phyloP scores from a whole-genome alignment of 2,329 filamentous ascomycete genomes.

The Didymellaceae sp. region DNA sequence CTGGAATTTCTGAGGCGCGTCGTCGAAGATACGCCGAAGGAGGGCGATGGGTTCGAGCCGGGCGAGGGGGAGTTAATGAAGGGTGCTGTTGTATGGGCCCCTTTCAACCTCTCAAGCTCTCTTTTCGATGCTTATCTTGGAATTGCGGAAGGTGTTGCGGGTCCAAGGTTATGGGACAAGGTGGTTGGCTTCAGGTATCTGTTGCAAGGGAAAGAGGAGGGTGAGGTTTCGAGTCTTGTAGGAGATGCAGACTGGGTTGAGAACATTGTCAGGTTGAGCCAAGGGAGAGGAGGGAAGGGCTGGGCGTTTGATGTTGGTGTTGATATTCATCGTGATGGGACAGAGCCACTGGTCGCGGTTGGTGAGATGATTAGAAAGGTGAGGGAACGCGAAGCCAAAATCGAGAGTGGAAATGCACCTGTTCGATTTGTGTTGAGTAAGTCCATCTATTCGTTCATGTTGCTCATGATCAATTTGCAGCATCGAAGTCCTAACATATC shows the following conservation, averaged over 20 bases:
- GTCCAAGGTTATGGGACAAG: slow-evolving; percentile 66
- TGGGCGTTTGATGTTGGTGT: slow-evolving; percentile 84
- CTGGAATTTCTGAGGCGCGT: slow-evolving; percentile 72
- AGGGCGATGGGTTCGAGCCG: slow-evolving; percentile 63
- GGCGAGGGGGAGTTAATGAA: slow-evolving; percentile 60
- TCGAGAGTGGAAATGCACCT: slow-evolving; percentile 60
- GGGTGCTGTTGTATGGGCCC: slow-evolving; percentile 86
- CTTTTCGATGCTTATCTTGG: slow-evolving; percentile 70
- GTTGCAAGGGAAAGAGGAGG: slow-evolving; percentile 63
- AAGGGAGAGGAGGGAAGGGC: slow-evolving; percentile 66
- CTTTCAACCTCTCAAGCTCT: slow-evolving; percentile 68
- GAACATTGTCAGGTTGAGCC: slow-evolving; percentile 65
- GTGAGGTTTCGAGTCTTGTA: slow-evolving; percentile 46
- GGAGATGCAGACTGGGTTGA: slow-evolving; percentile 41
- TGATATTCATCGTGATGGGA: slow-evolving; percentile 78
- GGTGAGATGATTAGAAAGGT: slow-evolving; percentile 53
- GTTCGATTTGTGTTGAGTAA: slow-evolving; percentile 73
- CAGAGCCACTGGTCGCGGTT: slow-evolving; percentile 60
- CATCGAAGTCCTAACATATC: no score
- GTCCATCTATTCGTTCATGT: no score
- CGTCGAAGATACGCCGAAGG: slow-evolving; percentile 67
- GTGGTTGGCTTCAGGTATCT: slow-evolving; percentile 84
- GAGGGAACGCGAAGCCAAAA: slow-evolving; percentile 53
- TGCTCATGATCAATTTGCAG: no score
- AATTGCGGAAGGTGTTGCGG: slow-evolving; percentile 66